phyloP scores from a whole-genome alignment of 1,284 basidiomycete genomes.

The Vanrija sp. region DNA sequence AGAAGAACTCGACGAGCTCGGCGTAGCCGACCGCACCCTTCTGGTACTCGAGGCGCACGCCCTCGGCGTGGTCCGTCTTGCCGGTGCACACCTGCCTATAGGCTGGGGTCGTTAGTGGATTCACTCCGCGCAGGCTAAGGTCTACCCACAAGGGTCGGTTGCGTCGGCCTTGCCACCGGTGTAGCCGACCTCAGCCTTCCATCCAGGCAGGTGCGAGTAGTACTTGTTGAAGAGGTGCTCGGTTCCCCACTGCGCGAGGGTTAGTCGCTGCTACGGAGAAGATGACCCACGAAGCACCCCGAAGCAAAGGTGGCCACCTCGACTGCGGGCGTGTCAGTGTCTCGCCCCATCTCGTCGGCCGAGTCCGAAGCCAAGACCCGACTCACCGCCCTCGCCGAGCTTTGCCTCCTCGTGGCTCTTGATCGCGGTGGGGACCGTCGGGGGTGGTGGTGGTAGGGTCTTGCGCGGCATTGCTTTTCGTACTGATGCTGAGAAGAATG shows the following conservation, averaged over 20 bases:
- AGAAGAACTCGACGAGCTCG: conserved; percentile 89
- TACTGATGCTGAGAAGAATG: conserved; percentile 15
- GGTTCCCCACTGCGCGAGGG: conserved; percentile 64
- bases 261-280: background rate
- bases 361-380: background rate
- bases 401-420: conserved; percentile 34
- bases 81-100: conserved; percentile 80
- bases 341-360: background rate
- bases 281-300: conserved; percentile 56
- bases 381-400: conserved; percentile 44
- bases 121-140: background rate
- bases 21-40: conserved; percentile 70
- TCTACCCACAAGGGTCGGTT: conserved; percentile 21
- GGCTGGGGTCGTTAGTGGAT: conserved; percentile 22
- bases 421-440: conserved; percentile 50
- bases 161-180: conserved; percentile 66
- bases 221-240: conserved; percentile 83
- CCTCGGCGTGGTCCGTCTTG: conserved; percentile 83
- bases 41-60: conserved; percentile 80
- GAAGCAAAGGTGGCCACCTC: conserved; percentile 73
- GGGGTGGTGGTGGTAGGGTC: conserved; percentile 39
- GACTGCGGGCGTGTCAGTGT: conserved; percentile 30
- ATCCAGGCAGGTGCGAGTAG: conserved; percentile 56
- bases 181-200: conserved; percentile 73
- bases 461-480: conserved; percentile 23